Conservation (phyloP, 1,139 yeast species). For the Suhomyces yuchorum region DNA sequence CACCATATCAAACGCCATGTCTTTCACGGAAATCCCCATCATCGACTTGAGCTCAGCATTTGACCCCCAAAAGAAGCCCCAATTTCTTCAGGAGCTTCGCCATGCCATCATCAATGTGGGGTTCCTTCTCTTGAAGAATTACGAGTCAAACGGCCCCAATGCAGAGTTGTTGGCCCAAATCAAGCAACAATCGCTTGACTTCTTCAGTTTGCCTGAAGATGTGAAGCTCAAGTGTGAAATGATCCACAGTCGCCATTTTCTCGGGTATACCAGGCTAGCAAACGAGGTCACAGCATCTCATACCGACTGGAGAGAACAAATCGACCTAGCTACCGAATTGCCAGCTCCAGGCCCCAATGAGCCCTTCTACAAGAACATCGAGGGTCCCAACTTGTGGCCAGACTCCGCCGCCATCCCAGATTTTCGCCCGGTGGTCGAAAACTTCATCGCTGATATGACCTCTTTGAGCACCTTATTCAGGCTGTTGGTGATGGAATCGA, state of each 20-base stretch:
- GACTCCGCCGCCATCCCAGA: conserved; percentile 49
- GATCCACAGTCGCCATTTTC: conserved; percentile 64
- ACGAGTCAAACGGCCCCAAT: conserved; percentile 37
- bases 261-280: conserved; percentile 67
- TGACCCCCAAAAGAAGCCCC: conserved; percentile 41
- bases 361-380: conserved; percentile 58
- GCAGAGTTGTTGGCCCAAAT: conserved; percentile 41
- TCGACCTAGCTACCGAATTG: conserved; percentile 64
- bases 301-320: conserved; percentile 69
- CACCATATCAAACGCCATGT: conserved; percentile 17
- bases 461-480: conserved; percentile 45
- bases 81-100: conserved; percentile 48
- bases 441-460: conserved; percentile 52
- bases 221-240: conserved; percentile 58
- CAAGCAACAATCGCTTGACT: conserved; percentile 45
- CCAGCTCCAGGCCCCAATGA: conserved; percentile 48
- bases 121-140: conserved; percentile 55
- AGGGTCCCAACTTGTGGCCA: conserved; percentile 71
- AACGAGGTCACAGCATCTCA: conserved; percentile 64
- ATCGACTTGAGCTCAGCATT: conserved; percentile 37
- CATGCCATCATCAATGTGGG: conserved; percentile 64
- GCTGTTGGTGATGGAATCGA: conserved; percentile 54
- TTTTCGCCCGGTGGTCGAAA: conserved; percentile 47
- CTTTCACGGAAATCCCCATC: conserved; percentile 36
- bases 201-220: conserved; percentile 55